These are phyloP conservation scores for Hyphodiscus hymeniophilus DNA, from an alignment of 495 filamentous ascomycete genomes.

Conservation along the genomic window DNA sequence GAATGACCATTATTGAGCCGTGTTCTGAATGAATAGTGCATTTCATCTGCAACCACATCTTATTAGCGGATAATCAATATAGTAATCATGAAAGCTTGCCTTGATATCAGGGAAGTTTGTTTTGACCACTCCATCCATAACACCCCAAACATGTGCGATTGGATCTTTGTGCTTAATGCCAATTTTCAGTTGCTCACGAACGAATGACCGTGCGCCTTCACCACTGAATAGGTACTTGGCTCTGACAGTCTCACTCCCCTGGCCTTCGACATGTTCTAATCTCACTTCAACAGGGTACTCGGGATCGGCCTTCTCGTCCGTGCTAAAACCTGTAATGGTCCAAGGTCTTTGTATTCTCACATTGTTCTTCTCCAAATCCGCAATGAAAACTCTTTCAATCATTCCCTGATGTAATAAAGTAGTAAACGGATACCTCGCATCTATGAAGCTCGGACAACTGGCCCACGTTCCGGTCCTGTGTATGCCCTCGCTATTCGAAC, in stretches of 20 bases:
- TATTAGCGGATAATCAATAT: neutral
- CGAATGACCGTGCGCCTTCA: slow-evolving; percentile 51
- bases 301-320: slow-evolving; percentile 40
- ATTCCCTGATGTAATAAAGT: slow-evolving; percentile 68
- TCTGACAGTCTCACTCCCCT: slow-evolving; percentile 44
- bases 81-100: slow-evolving; percentile 36
- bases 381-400: slow-evolving; percentile 63
- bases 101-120: slow-evolving; percentile 73
- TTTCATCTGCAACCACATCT: slow-evolving; percentile 59
- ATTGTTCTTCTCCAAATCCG: slow-evolving; percentile 54
- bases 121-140: slow-evolving; percentile 67
- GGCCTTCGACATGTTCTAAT: slow-evolving; percentile 67
- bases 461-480: slow-evolving; percentile 60
- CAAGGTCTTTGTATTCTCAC: slow-evolving; percentile 51
- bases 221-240: slow-evolving; percentile 55
- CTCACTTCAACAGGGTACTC: slow-evolving; percentile 59
- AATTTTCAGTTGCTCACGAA: slow-evolving; percentile 55
- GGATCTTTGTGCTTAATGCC: slow-evolving; percentile 52
- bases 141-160: slow-evolving; percentile 65
- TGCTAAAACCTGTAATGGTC: slow-evolving; percentile 56
- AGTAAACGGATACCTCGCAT: slow-evolving; percentile 69
- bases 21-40: slow-evolving; percentile 66
- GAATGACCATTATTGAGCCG: slow-evolving; percentile 71
- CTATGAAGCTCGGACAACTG: slow-evolving; percentile 67
- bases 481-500: slow-evolving; percentile 45